These are phyloP conservation scores for Claviceps capensis DNA, from an alignment of 2,329 filamentous ascomycete species.

Conservation along the genomic window DNA sequence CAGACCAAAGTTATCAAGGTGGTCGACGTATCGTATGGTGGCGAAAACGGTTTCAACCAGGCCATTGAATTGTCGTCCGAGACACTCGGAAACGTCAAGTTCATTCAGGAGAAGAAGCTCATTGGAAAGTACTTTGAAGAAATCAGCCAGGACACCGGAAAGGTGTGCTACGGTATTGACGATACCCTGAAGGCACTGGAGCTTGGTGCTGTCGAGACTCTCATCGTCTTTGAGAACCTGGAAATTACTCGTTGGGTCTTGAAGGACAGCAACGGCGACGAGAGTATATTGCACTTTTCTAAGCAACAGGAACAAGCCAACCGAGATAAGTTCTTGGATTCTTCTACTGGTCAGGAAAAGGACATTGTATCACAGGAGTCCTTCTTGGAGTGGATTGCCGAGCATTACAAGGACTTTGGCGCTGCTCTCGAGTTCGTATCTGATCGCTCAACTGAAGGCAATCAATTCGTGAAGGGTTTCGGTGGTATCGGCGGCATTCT, in stretches of 20 bases:
- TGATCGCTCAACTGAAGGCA: slow-evolving; percentile 92
- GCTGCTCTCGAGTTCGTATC: slow-evolving; percentile 94
- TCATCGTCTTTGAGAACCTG: slow-evolving; percentile 96
- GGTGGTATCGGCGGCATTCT: slow-evolving; percentile 95
- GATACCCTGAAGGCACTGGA: slow-evolving; percentile 96
- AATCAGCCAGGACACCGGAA: slow-evolving; percentile 93
- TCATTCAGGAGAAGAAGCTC: slow-evolving; percentile 99
- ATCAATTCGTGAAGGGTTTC: slow-evolving; percentile 99
- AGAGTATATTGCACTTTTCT: slow-evolving; percentile 73
- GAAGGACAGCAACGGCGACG: slow-evolving; percentile 60
- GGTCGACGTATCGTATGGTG: slow-evolving; percentile 96
- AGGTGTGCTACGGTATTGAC: slow-evolving; percentile 94
- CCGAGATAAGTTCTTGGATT: slow-evolving; percentile 84
- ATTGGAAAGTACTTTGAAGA: slow-evolving; percentile 99
- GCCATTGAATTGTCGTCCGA: slow-evolving; percentile 91
- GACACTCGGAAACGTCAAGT: slow-evolving; percentile 97
- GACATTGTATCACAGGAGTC: slow-evolving; percentile 76
- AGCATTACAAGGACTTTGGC: slow-evolving; percentile 97
- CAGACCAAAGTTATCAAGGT: slow-evolving; percentile 97
- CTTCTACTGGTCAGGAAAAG: slow-evolving; percentile 94
- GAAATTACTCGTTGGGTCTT: slow-evolving; percentile 87
- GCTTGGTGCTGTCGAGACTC: slow-evolving; percentile 80
- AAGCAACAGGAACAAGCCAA: slow-evolving; percentile 60
- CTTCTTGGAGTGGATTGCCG: slow-evolving; percentile 98
- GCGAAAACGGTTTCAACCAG: slow-evolving; percentile 99